These are phyloP conservation scores for Hansenula sp. DNA, from an alignment of 1,139 yeast species.

Conservation along the genomic window DNA sequence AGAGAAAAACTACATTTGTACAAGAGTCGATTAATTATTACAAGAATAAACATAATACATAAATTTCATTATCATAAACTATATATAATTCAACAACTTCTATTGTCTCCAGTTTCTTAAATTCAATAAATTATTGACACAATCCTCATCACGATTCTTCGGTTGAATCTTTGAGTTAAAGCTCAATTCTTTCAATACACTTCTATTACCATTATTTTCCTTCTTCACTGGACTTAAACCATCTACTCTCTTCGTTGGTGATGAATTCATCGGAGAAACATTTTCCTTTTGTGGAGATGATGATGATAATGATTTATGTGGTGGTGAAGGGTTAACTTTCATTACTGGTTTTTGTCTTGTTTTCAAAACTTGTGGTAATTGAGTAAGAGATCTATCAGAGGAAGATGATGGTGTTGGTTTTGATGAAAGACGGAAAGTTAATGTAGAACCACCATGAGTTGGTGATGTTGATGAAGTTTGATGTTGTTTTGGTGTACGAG, in stretches of 20 bases:
- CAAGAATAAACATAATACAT: not conserved
- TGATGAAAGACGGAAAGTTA: slow-evolving; percentile 17
- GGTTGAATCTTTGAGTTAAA: slow-evolving; percentile 3
- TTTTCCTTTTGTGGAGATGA: slow-evolving; percentile 5
- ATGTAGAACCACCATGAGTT: slow-evolving; percentile 10
- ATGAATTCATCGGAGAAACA: slow-evolving; percentile 6
- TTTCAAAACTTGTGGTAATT: slow-evolving; percentile 4
- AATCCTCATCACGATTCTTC: slow-evolving; percentile 3
- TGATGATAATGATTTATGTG: slow-evolving; percentile 6
- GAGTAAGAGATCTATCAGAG: slow-evolving; percentile 7
- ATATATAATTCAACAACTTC: not conserved
- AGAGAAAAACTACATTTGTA: no score
- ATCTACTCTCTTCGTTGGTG: slow-evolving; percentile 1
- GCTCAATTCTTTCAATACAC: slow-evolving; percentile 6
- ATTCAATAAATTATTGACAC: slow-evolving; percentile 8
- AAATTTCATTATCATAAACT: slow-evolving; percentile 1
- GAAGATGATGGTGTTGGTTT: not conserved
- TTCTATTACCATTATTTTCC: slow-evolving; percentile 1
- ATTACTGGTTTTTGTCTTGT: slow-evolving; percentile 22
- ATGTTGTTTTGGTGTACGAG: slow-evolving; percentile 10
- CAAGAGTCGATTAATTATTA: not conserved
- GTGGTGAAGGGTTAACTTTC: slow-evolving; percentile 19
- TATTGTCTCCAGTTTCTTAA: slow-evolving; percentile 8
- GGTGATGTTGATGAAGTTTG: slow-evolving; percentile 5
- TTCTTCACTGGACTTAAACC: not conserved